These are phyloP conservation scores for Globisporangium barbulae DNA, from an alignment of 352 stramenopile genomes.

Conservation along the genomic window DNA sequence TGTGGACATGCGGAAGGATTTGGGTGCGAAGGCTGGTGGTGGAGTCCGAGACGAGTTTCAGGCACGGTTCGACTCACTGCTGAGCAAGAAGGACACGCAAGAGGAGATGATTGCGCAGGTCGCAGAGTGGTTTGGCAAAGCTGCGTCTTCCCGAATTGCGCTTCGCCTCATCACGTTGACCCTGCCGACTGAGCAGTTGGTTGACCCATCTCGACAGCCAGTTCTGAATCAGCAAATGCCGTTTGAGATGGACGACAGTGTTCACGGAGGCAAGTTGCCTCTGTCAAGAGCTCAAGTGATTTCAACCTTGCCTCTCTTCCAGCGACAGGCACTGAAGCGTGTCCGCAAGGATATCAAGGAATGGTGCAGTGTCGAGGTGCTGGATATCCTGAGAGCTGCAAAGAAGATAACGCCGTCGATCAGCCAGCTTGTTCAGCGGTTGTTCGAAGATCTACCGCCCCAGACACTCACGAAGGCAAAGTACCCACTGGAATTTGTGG, in stretches of 20 bases:
- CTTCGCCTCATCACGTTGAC: conserved; percentile 78
- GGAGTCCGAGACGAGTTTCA: conserved; percentile 33
- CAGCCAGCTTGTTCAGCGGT: conserved; percentile 55
- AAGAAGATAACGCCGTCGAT: conserved; percentile 68
- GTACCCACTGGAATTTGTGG: conserved; percentile 74
- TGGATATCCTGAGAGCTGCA: conserved; percentile 67
- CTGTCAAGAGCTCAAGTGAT: conserved; percentile 44
- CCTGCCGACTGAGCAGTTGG: conserved; percentile 65
- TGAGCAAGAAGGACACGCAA: conserved; percentile 15
- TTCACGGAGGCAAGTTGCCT: conserved; percentile 18
- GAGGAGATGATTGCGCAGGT: conserved; percentile 36
- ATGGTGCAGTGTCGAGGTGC: conserved; percentile 79
- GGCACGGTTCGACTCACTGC: conserved; percentile 38
- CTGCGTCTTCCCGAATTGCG: conserved; percentile 40
- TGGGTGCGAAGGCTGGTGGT: conserved; percentile 8
- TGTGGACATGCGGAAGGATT: conserved; percentile 29
- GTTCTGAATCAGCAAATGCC: conserved; percentile 35
- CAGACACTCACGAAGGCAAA: conserved; percentile 57
- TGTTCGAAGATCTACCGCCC: conserved; percentile 69
- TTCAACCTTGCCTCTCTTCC: conserved; percentile 64
- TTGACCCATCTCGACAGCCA: conserved; percentile 30
- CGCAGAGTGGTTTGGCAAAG: conserved; percentile 50
- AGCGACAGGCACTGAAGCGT: conserved; percentile 64
- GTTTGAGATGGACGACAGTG: conserved; percentile 55
- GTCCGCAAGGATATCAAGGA: conserved; percentile 78